Base-by-base conservation (phyloP, 2,329 filamentous ascomycete genomes). In the Ophiocordyceps sinensis region DNA sequence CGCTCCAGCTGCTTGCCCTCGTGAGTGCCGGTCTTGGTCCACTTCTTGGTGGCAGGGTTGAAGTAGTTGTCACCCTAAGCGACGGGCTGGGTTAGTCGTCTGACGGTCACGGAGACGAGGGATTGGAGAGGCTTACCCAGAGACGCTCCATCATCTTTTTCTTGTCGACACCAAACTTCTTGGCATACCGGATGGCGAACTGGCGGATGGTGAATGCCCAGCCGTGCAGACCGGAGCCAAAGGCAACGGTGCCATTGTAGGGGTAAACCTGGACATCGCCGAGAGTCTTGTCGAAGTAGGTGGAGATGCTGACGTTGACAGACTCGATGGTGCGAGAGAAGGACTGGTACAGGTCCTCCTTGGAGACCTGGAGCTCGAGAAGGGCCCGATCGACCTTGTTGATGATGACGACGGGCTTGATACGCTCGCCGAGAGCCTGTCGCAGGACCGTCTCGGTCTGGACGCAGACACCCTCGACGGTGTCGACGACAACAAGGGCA, bases 131-230 rank as follows among this genome's bases (percentile, higher is more conserved):
- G 26, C 78, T 67, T 70, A 85, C 81, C 91, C 91, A 98, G 56
- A 98, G 86, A 82, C 91, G 87, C 76, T 95, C 86, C 85, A 96
- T 94, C 91, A 98, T 95, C 86, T 96, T 96, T 75, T 81, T 83
- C 70, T 88, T 88, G 81, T 98, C 89, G 58, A 98, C 91, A 83
- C 91, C 91, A 61, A 98, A 98, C 75, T 98, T 98, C 87, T 96
- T 96, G 71, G 89, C 84, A 68, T 98, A 98, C 60, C 82, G 80
- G 63, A 78, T 68, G 57, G 91, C 91, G 70, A 98, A 98, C 71
- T 98, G 91, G 63, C 91, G 85, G 73, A 96, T 73, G 60, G 91
- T 98, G 82, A 98, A 98, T 61, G 87, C 89, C 91, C 91, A 98
- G 69, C 91, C 91, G 77, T 98, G 91, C 51, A 96, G 88, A 83